Conservation (phyloP, 2,329 filamentous ascomycete genomes). For the Parafenestella ontariensis region DNA sequence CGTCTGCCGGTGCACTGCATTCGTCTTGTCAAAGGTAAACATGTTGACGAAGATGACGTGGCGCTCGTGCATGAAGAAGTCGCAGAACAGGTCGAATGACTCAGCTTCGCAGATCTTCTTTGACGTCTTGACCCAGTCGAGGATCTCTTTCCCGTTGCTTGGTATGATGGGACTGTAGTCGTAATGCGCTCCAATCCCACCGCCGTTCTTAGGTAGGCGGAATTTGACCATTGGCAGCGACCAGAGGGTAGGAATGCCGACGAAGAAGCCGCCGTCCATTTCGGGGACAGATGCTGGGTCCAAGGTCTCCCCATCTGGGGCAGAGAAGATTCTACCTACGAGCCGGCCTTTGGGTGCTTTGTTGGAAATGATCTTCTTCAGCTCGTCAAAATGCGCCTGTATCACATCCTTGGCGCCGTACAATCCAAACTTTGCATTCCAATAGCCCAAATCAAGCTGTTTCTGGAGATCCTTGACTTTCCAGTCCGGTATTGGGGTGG, state of each 20-base stretch:
- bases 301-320: constrained; percentile 48
- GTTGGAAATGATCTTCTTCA: constrained; percentile 45
- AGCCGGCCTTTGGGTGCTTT: constrained; percentile 51
- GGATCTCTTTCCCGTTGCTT: constrained; percentile 46
- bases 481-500: constrained; percentile 56
- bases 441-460: constrained; percentile 53
- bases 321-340: constrained; percentile 48
- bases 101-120: constrained; percentile 53
- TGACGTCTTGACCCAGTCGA: constrained; percentile 53
- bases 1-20: constrained; percentile 46
- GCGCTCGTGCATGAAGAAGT: constrained; percentile 59
- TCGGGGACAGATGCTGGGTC: constrained; percentile 47
- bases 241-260: constrained; percentile 41
- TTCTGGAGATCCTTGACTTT: constrained; percentile 53
- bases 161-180: constrained; percentile 45
- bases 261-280: constrained; percentile 40
- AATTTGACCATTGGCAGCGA: constrained; percentile 44
- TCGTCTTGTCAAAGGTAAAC: constrained; percentile 57
- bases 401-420: constrained; percentile 53
- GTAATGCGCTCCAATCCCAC: constrained; percentile 41
- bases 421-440: constrained; percentile 56
- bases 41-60: constrained; percentile 58
- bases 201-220: constrained; percentile 34
- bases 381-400: constrained; percentile 55
- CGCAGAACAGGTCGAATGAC: constrained; percentile 55